These are phyloP conservation scores for Fomitopsis pinicola DNA, from an alignment of 1,284 basidiomycete genomes.

Conservation along the genomic window DNA sequence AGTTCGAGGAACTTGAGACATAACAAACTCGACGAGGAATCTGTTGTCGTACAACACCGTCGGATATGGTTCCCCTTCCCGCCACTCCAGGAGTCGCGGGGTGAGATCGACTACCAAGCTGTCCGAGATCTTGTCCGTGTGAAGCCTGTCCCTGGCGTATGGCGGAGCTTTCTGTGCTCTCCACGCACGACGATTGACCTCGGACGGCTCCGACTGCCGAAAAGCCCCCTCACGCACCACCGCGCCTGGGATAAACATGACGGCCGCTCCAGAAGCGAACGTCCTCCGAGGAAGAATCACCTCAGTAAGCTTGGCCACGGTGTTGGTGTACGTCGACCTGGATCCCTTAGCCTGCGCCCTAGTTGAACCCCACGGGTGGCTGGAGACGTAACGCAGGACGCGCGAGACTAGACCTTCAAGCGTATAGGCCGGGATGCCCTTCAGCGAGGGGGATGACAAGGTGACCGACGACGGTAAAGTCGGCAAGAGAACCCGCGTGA, in stretches of 20 bases:
- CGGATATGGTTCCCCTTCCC: neutral
- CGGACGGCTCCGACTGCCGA: neutral
- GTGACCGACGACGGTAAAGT: constrained; percentile 51
- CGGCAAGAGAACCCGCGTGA: constrained; percentile 20
- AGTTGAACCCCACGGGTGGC: constrained; percentile 67
- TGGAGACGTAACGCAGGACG: constrained; percentile 64
- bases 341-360: constrained; percentile 55
- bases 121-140: neutral
- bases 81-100: constrained; percentile 20
- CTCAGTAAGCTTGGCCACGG: constrained; percentile 44
- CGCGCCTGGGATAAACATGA: constrained; percentile 55
- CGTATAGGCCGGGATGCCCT: constrained; percentile 32
- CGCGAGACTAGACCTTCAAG: constrained; percentile 51
- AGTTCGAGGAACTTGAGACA: neutral
- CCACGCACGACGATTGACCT: constrained; percentile 21
- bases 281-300: constrained; percentile 6
- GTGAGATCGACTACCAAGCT: constrained; percentile 34
- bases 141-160: neutral
- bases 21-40: neutral
- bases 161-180: constrained; percentile 26
- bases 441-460: constrained; percentile 34
- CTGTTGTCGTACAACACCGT: constrained; percentile 8
- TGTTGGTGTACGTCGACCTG: constrained; percentile 36
- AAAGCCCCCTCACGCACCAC: constrained; percentile 15
- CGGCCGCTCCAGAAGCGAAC: constrained; percentile 52